Evolutionary conservation across 352 stramenopile species (phyloP), one percentile per base, ranked within the genome.

Genomic region (Phytophthora hybrid): DNA sequence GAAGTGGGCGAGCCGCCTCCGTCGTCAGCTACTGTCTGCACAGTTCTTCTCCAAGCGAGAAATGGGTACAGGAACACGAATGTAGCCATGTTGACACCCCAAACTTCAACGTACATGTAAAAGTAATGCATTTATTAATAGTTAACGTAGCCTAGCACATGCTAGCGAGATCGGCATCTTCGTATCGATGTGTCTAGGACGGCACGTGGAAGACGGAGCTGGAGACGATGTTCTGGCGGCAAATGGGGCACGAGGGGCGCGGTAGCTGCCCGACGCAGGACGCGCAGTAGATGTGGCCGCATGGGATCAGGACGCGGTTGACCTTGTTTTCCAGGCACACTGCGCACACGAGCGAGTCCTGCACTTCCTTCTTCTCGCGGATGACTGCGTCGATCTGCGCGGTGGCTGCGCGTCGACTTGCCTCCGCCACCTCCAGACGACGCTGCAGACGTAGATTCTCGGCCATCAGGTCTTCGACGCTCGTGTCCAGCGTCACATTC

Each of bases 261-360:
- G 83, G 87, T 19, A 96, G 70, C 9, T 81, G 86, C 46, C 81
- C 65, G 19, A 94, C 76, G 58, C 90, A 96, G n/a, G 59, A 66
- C 13, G 74, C 69, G 71, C 88, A 96, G 71, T 95, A 94, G 41
- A 94, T 93, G 76, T 96, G 88, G 32, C 88, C 90, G 39, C 90
- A 95, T 26, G 90, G 88, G 32, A 95, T 88, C 23, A 96, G 75
- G 68, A 96, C 88, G 66, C 87, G 84, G 58, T 96, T 79, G 58
- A 96, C 90, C 51, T 92, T 80, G 69, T 89, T 86, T 67, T 96
- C 90, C 19, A 96, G 78, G 63, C 90, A 96, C 49, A 95, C 88
- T 23, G 85, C 85, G 67, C 90, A 96, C 39, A 89, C 77, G 44
- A 96, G 77, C 60, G 85, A 84, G 58, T 96, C 88, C 52, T 90